Conservation (phyloP, 768 basidiomycete genomes). For the Tricholoma saponaceum region DNA sequence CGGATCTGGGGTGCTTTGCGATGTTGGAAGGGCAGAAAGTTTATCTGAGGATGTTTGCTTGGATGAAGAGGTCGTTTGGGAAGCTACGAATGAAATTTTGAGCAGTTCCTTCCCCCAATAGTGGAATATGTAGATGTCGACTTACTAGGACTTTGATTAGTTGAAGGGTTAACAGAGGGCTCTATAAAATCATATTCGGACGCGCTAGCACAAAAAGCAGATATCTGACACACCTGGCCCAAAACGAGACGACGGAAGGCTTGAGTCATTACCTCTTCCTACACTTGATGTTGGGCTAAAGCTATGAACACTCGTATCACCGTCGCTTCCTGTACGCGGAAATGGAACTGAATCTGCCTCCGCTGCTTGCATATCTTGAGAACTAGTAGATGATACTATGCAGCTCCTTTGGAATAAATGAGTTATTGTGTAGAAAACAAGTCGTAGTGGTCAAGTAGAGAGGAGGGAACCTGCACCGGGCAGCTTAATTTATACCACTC, state of each 20-base stretch:
- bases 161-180: background rate
- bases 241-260: background rate
- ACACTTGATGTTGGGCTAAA: background rate
- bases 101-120: background rate
- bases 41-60: constrained; percentile 45
- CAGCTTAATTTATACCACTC: background rate
- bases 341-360: background rate
- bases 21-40: constrained; percentile 35
- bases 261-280: background rate
- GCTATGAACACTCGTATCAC: background rate
- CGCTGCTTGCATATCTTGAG: background rate
- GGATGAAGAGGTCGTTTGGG: constrained; percentile 39
- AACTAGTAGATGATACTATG: background rate
- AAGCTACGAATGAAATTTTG: constrained; percentile 9
- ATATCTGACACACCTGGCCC: background rate
- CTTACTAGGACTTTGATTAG: background rate
- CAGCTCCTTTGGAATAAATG: background rate
- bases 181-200: background rate
- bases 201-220: background rate
- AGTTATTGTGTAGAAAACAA: background rate
- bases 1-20: constrained; percentile 27
- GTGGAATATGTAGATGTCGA: background rate
- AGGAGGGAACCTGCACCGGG: background rate
- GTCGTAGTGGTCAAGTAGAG: background rate
- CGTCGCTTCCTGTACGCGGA: background rate